Evolutionary conservation across 768 basidiomycete species (phyloP), one percentile per base, ranked within the genome.

Genomic region (Hypholoma fasciculare): DNA sequence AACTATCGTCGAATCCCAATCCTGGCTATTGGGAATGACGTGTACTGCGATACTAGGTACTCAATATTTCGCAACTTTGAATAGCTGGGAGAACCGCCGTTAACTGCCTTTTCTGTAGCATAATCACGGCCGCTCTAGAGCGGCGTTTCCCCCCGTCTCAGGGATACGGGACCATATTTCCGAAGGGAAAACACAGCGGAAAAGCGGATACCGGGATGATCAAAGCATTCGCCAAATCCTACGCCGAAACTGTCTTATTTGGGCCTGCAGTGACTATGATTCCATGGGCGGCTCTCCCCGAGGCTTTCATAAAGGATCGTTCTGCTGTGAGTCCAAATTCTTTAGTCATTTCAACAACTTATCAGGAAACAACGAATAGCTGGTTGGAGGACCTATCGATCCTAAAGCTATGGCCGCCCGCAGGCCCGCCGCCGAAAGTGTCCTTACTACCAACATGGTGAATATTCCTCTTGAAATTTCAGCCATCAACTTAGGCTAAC

Each of bases 1-100:
- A 71, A 71, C 23, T 86, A 87, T 67, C 82, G 86, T 11, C 78
- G 82, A 13, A 83, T 88, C 23, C 84, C 85, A 9, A 72, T 87
- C 20, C 75, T 85, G 7, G 82, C 84, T 8, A 82, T 87, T 44
- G 85, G 84, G 13, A 82, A 80, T 62, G 84, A 86, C 63, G 72
- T 86, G 2, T 86, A 84, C 68, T 83, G 81, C 64, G 84, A 86
- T 67, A 54, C 54, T 13, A 54, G 37, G 54, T 49, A 49, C 27
- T 16, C 26, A 9, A 9, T 14, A 8, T 13, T 16, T 13, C 14
- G 12, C 27, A 13, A 7, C 37, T 37, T 39, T 34, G 30, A 5
- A 6, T 9, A 7, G 6, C 30, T 34, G 30, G 30, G 30, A 6
- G 30, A 34, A 3, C 30, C 9, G 30, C 1, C 9, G 30, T 9